These are phyloP conservation scores for Nemania sp. DNA, from an alignment of 2,329 filamentous ascomycete genomes.

Conservation along the genomic window DNA sequence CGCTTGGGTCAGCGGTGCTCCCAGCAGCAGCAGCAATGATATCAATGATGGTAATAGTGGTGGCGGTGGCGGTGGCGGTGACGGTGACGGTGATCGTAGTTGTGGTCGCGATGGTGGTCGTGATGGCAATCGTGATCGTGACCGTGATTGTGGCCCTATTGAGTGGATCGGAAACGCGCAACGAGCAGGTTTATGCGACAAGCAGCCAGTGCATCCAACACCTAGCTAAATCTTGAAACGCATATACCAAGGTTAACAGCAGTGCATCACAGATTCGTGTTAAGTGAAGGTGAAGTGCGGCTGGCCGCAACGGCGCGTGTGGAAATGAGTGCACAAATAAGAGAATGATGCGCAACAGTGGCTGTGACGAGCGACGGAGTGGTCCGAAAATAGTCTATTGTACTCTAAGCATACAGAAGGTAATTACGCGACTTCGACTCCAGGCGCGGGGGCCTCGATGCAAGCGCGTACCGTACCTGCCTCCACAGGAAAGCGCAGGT, in stretches of 20 bases:
- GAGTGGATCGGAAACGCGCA: slow-evolving; percentile 11
- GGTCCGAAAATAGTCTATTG: not conserved
- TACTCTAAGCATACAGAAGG: not conserved
- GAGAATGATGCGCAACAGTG: slow-evolving; percentile 8
- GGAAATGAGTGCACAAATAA: not conserved
- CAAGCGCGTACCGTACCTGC: slow-evolving; percentile 8
- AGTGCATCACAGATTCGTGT: slow-evolving; percentile 12
- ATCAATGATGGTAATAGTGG: not conserved
- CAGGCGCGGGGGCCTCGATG: slow-evolving; percentile 22
- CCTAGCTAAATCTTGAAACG: slow-evolving; percentile 11
- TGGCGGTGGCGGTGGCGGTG: not conserved
- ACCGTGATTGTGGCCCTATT: not conserved
- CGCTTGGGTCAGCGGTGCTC: slow-evolving; percentile 16
- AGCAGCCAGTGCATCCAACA: slow-evolving; percentile 16
- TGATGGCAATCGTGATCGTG: not conserved
- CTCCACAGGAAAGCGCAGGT: not conserved
- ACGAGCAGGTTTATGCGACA: slow-evolving; percentile 19
- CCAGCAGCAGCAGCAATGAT: not conserved
- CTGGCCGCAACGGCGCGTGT: not conserved
- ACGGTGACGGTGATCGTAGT: not conserved
- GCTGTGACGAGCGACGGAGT: slow-evolving; percentile 7
- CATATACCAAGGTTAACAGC: slow-evolving; percentile 9
- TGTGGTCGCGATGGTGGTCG: not conserved
- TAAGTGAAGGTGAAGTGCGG: not conserved
- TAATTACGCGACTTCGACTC: slow-evolving; percentile 22